Conservation (phyloP, 2,329 filamentous ascomycete genomes). For the Huntiella moniliformis region DNA sequence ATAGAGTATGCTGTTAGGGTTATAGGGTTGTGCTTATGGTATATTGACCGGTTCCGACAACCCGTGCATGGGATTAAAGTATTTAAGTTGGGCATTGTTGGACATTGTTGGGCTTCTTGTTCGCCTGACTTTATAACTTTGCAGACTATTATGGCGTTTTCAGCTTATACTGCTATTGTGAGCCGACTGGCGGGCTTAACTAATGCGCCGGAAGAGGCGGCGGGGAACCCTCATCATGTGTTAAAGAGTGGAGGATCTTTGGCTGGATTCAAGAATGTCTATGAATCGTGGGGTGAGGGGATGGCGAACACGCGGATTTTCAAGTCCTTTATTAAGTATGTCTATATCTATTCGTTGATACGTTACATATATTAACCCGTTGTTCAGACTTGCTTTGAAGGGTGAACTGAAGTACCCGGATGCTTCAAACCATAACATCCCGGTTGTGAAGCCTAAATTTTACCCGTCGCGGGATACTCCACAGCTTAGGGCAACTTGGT, state of each 20-base stretch:
- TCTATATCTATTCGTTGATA: background rate
- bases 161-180: slow-evolving; percentile 12
- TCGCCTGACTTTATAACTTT: background rate
- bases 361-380: background rate
- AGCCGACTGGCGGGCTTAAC: slow-evolving; percentile 15
- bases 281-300: slow-evolving; percentile 25
- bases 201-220: slow-evolving; percentile 19
- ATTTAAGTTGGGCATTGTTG: background rate
- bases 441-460: slow-evolving; percentile 49
- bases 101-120: background rate
- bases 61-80: background rate
- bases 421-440: slow-evolving; percentile 45
- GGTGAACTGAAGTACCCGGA: slow-evolving; percentile 32
- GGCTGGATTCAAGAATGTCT: slow-evolving; percentile 30
- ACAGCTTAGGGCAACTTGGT: slow-evolving; percentile 71
- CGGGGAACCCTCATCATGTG: slow-evolving; percentile 23
- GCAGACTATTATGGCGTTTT: background rate
- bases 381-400: slow-evolving; percentile 20
- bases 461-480: slow-evolving; percentile 33
- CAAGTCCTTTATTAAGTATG: slow-evolving; percentile 8
- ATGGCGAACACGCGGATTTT: slow-evolving; percentile 2
- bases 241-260: slow-evolving; percentile 21
- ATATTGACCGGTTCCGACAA: too few species aligned
- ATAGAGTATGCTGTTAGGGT: background rate
- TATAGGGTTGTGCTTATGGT: background rate